Conservation (phyloP, 495 filamentous ascomycete genomes). For the Staphylotrichum tortipilum region DNA sequence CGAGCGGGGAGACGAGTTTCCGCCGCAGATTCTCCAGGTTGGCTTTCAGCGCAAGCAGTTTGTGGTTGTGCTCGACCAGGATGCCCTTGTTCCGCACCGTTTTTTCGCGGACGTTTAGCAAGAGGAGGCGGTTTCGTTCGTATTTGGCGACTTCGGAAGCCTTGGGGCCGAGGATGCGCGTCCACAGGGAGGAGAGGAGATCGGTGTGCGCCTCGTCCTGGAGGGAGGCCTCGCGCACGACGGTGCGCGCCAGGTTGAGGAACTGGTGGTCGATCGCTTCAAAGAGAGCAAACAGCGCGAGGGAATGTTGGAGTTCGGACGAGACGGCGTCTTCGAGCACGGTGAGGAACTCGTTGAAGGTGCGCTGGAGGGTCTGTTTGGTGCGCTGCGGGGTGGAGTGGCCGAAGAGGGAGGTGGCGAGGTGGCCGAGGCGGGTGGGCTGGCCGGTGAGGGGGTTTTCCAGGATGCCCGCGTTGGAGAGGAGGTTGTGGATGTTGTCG, state of each 20-base stretch:
- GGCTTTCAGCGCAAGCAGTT: conserved; percentile 67
- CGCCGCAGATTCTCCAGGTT: conserved; percentile 68
- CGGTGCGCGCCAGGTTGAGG: conserved; percentile 75
- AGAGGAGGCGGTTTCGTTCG: conserved; percentile 70
- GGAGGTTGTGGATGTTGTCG: conserved; percentile 69
- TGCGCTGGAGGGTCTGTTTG: conserved; percentile 68
- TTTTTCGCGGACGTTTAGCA: conserved; percentile 66
- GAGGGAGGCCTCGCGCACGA: conserved; percentile 67
- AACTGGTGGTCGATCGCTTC: conserved; percentile 84
- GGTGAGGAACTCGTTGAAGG: conserved; percentile 79
- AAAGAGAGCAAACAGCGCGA: conserved; percentile 72
- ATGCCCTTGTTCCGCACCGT: conserved; percentile 81
- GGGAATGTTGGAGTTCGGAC: conserved; percentile 67
- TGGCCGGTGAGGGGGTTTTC: conserved; percentile 49
- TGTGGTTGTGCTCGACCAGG: conserved; percentile 72
- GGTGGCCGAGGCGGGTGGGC: conserved; percentile 56
- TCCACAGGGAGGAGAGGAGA: conserved; percentile 77
- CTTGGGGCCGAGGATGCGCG: conserved; percentile 66
- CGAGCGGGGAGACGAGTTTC: conserved; percentile 72
- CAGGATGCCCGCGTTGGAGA: conserved; percentile 60
- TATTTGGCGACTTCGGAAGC: conserved; percentile 68
- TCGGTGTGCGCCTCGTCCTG: conserved; percentile 74
- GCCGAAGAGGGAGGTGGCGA: conserved; percentile 68
- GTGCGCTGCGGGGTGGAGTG: conserved; percentile 68
- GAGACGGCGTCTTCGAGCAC: conserved; percentile 83